Conservation (phyloP, 164 flowering plant genomes). For the Euptelea pleiosperma region DNA sequence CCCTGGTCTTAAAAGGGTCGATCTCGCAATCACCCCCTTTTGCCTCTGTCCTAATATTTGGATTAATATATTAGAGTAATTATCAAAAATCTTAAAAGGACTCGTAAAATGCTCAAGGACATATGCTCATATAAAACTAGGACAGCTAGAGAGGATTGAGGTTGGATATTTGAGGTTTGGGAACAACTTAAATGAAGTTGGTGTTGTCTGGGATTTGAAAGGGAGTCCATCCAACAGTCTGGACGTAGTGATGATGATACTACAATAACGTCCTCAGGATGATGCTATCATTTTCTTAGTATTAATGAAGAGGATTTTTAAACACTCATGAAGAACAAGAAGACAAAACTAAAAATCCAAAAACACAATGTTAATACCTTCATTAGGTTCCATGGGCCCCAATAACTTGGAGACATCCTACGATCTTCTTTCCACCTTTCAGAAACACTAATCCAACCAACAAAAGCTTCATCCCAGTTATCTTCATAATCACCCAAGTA, state of each 20-base stretch:
- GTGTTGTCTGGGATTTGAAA: too few relatives aligned
- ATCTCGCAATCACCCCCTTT: conserved; percentile 82
- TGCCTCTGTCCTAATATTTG: conserved; percentile 84
- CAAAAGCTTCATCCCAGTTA: conserved; percentile 75
- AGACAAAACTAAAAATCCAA: neutral
- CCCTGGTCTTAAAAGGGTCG: conserved; percentile 76
- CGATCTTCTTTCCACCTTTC: conserved; percentile 50
- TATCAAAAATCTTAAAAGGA: neutral
- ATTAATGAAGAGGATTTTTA: neutral
- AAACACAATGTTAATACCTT: conserved; percentile 47
- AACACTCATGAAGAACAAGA: neutral
- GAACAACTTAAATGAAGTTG: too few relatives aligned
- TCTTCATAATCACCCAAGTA: conserved; percentile 45
- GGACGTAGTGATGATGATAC: too few relatives aligned
- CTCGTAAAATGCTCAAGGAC: neutral
- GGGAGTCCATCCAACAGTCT: too few relatives aligned
- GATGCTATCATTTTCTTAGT: too few relatives aligned
- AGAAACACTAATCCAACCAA: conserved; percentile 52
- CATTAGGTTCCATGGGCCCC: conserved; percentile 77
- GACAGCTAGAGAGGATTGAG: too few relatives aligned
- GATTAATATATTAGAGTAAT: conserved; percentile 27
- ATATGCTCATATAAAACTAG: too few relatives aligned
- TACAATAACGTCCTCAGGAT: too few relatives aligned
- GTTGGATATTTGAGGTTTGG: too few relatives aligned
- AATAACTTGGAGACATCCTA: conserved; percentile 35